phyloP scores from a whole-genome alignment of 2,329 filamentous ascomycete genomes.

The Ophiostoma sp. region DNA sequence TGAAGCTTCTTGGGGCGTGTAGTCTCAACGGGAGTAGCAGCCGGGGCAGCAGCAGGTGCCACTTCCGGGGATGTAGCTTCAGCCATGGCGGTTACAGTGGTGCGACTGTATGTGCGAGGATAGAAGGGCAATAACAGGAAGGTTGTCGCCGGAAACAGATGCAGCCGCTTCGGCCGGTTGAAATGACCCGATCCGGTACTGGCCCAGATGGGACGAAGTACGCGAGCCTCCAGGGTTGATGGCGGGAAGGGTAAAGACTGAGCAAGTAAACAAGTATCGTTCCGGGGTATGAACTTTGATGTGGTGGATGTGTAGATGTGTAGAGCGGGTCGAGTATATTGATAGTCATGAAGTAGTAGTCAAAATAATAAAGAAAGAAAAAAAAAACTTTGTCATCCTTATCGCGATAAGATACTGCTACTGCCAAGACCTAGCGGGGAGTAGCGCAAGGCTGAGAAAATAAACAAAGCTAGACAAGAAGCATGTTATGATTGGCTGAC shows the following conservation, averaged over 20 bases:
- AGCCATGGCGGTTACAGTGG: slow-evolving; percentile 20
- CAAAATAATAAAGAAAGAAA: not conserved
- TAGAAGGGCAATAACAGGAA: not conserved
- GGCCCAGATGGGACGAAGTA: slow-evolving; percentile 18
- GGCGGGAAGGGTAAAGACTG: not conserved
- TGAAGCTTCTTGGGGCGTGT: slow-evolving; percentile 55
- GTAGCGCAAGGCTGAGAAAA: slow-evolving; percentile 26
- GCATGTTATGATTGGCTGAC: not conserved
- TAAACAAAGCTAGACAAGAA: not conserved
- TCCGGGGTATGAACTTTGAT: not conserved
- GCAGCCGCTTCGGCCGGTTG: not conserved
- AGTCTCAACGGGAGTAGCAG: slow-evolving; percentile 17
- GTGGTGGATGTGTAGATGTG: not conserved
- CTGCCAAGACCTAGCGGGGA: not conserved
- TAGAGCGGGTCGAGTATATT: not conserved
- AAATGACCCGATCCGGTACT: slow-evolving; percentile 1
- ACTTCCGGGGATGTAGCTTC: slow-evolving; percentile 10
- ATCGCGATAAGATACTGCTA: slow-evolving; percentile 24
- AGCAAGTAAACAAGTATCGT: not conserved
- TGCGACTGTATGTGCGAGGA: slow-evolving; percentile 23
- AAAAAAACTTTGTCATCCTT: slow-evolving; percentile 18
- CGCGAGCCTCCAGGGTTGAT: slow-evolving; percentile 23
- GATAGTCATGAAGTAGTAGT: not conserved
- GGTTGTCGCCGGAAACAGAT: not conserved
- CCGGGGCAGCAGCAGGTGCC: slow-evolving; percentile 11